Base-by-base conservation (phyloP, 78 protist species). In the slime mould (Dictyostelium discoideum) region DNA sequence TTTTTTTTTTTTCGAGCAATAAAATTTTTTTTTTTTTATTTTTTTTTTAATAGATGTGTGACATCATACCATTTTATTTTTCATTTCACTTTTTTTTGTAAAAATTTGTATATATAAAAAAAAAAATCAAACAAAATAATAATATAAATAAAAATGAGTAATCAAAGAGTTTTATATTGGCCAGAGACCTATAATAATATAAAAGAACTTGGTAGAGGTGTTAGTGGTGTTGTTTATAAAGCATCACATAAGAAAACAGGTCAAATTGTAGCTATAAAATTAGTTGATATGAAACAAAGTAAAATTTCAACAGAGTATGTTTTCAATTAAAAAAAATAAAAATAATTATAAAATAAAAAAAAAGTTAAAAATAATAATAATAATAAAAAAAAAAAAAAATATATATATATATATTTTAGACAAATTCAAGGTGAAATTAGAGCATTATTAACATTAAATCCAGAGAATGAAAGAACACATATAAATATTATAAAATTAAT, bases 211-310 rank as follows among this genome's bases (percentile, higher is more conserved):
- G 93, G 93, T 20, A 60, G 87, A 46, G 93, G 93, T 40, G 86
- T 88, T 14, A 88, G 93, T 88, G 93, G 93, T 80, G 86, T 88
- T 14, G 93, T 88, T 37, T 88, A 88, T 18, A 88, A 88, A 29
- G 93, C 93, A 6, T 24, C 48, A 18, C 32, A 78, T 11, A 88
- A 88, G 20, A 77, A 88, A 29, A 72, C 93, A 11, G 86, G 85
- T 44, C 80, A 88, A 46, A 54, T 88, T 11, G 93, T 88, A 29
- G 93, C 93, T 46, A 88, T 88, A 42, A 88, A 88, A 80, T 48
- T 88, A 18, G 93, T 88, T 29, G 93, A 88, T 80, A 78, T 88
- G 50, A 88, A 88, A 32, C 86, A 88, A 48, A 88, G 44, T 65
- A 78, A 46, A 65, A 39, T 83, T 14, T 67, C 93, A 24, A 42